A percentile compares a stretch with the other conserved stretches of the same genome.
Conservation (phyloP, 495 filamentous ascomycete species). For the Articulospora tetracladia region DNA sequence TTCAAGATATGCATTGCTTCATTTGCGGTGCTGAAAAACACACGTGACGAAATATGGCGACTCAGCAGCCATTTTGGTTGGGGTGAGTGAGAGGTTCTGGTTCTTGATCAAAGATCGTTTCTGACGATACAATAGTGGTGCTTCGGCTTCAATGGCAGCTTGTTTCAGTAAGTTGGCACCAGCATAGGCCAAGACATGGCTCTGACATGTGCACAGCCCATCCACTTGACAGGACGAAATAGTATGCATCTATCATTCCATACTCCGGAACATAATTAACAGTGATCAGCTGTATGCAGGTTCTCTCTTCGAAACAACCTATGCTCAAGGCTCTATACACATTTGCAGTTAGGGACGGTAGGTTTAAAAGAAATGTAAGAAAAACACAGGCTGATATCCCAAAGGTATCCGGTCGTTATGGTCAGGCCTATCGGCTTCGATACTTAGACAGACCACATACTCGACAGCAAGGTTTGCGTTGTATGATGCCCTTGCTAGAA, state of each 20-base stretch:
- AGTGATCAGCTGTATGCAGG: conserved; percentile 34
- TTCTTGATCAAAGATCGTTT: too few species aligned
- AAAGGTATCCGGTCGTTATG: conserved; percentile 32
- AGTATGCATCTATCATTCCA: conserved; percentile 22
- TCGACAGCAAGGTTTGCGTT: conserved; percentile 36
- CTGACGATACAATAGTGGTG: conserved; percentile 26
- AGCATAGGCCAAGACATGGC: background rate
- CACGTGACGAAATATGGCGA: too few species aligned
- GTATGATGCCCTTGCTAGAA: conserved; percentile 29
- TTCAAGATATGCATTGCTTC: too few species aligned
- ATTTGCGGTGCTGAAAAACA: too few species aligned
- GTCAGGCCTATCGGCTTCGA: conserved; percentile 35
- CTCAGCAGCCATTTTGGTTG: conserved; percentile 33
- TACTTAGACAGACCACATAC: conserved; percentile 37
- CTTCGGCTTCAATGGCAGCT: conserved; percentile 37
- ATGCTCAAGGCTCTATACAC: conserved; percentile 30
- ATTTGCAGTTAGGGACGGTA: conserved; percentile 35
- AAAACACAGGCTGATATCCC: background rate
- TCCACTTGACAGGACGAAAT: conserved; percentile 37
- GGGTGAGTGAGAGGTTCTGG: too few species aligned
- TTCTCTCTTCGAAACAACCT: conserved; percentile 30
- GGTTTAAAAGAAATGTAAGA: background rate
- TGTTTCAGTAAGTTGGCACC: conserved; percentile 33
- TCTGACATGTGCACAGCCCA: conserved; percentile 23
- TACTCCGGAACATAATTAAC: background rate